These are phyloP conservation scores for Nemania sp. DNA, from an alignment of 2,329 filamentous ascomycete species.

Conservation along the genomic window DNA sequence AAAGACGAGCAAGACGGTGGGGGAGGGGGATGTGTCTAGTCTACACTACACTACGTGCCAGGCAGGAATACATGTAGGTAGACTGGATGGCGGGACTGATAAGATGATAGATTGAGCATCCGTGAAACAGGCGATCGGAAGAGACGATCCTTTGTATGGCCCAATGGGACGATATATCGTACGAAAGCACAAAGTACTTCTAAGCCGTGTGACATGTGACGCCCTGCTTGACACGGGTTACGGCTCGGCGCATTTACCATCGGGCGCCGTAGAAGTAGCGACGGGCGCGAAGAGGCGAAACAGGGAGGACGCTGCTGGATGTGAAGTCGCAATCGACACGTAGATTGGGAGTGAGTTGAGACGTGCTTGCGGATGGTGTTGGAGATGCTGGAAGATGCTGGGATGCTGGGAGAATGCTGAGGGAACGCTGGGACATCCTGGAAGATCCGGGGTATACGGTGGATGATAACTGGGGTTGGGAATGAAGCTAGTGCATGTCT, in stretches of 20 bases:
- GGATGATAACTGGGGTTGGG: too few relatives aligned
- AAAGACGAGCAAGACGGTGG: neutral
- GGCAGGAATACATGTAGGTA: neutral
- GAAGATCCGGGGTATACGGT: neutral
- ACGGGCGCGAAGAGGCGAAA: neutral
- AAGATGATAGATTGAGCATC: neutral
- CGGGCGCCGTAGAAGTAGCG: neutral
- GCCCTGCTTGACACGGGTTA: neutral
- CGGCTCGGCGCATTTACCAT: neutral
- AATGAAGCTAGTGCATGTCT: too few relatives aligned
- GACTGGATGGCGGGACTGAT: neutral
- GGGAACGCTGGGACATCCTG: conserved; percentile 3
- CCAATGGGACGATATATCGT: conserved; percentile 29
- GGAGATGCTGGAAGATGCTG: neutral
- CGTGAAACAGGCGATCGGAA: conserved; percentile 23
- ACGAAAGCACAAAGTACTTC: conserved; percentile 19
- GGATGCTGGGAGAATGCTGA: neutral
- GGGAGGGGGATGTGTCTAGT: neutral
- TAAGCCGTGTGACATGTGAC: neutral
- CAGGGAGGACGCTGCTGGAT: conserved; percentile 18
- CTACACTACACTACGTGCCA: conserved; percentile 18
- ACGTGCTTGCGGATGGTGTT: neutral
- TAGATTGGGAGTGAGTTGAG: neutral
- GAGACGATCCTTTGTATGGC: conserved; percentile 28
- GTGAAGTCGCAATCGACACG: conserved; percentile 22